Base-by-base conservation (phyloP, 2,329 filamentous ascomycete genomes). In the Curvularia lunata region DNA sequence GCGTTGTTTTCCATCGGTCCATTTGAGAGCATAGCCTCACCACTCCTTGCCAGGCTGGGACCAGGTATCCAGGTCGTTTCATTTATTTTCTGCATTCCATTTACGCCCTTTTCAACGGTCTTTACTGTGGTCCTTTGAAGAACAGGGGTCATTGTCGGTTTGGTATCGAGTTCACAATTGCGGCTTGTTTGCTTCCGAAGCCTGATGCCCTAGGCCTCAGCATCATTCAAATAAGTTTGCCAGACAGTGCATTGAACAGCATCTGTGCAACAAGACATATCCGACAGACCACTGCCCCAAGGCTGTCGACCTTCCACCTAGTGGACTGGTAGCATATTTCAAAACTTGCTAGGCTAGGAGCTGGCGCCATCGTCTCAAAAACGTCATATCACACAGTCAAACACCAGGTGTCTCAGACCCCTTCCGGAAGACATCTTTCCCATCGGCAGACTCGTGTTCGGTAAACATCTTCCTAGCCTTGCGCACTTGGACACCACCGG, bases 31-130 rank as follows among this genome's bases (percentile, higher is more conserved):
- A 48, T 27, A 54, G 32, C 54, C 59, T 28, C 65, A 27, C 54
- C 59, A 34, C 65, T 70, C 70, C 67, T 74, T 74, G 68, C 72
- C 71, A 67, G 69, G 66, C 70, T 61, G 64, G 67, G 52, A 67
- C 69, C 68, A 56, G 40, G 34, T 53, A 56, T 43, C 46, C 51
- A 50, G 52, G 32, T 56, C 47, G 52, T 48, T 48, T 62, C 51
- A 56, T 52, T 66, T 48, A 18, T 48, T 47, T 47, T 46, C 45
- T 69, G 66, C 66, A 63, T 47, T 61, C 55, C 55, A 52, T 67
- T 42, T 64, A 56, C 52, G 56, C 59, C 56, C 51, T 65, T 58
- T 51, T 64, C 64, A 25, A 63, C 64, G 63, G 62, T 61, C 69
- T 67, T 70, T 73, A 64, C 68, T 67, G 65, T 52, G 60, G 54